Base-by-base conservation (phyloP, 1,139 yeast species). In the Pichia sp. region DNA sequence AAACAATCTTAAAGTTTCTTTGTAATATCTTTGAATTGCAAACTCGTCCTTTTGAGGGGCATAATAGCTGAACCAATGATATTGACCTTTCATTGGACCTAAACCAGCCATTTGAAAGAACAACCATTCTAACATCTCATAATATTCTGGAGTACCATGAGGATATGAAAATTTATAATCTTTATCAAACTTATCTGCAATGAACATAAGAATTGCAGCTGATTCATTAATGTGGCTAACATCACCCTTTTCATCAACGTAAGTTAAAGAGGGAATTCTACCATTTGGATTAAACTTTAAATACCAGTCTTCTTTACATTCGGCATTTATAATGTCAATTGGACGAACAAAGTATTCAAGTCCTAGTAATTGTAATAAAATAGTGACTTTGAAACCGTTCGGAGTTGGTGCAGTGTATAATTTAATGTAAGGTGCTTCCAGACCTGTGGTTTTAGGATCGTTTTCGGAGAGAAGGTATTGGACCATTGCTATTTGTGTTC, bases 11-110 rank as follows among this genome's bases (percentile, higher is more conserved):
- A 66, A 62, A 9, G 77, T 69, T 51, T 78, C 84, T 20, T 62
- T 65, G 13, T 52, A 45, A 53, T 71, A 79, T 45, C 84, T 65
- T 26, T 68, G 61, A 40, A 71, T 69, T n/a, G 68, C 83, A 50
- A 73, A 75, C 24, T 69, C 74, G 32, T 73, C 56, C 51, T 74
- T 55, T 42, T 69, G 80, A 0, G 63, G 59, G 4, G 80, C 76
- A 51, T 42, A 68, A 3, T 53, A 30, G 5, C 42, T 39, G 55
- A 76, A 78, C 55, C 72, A 78, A 48, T 61, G 59, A 28, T 73
- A 75, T 53, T 77, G 81, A 10, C 83, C 82, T 50, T 70, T 76
- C 69, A 73, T 72, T 42, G 84, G 82, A 20, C 81, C 79, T 37
- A 74, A 61, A 6, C 80, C 80, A 0, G 79, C 74, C 60, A 74